These are phyloP conservation scores for Tilletia indica DNA, from an alignment of 1,284 basidiomycete species.

Conservation along the genomic window DNA sequence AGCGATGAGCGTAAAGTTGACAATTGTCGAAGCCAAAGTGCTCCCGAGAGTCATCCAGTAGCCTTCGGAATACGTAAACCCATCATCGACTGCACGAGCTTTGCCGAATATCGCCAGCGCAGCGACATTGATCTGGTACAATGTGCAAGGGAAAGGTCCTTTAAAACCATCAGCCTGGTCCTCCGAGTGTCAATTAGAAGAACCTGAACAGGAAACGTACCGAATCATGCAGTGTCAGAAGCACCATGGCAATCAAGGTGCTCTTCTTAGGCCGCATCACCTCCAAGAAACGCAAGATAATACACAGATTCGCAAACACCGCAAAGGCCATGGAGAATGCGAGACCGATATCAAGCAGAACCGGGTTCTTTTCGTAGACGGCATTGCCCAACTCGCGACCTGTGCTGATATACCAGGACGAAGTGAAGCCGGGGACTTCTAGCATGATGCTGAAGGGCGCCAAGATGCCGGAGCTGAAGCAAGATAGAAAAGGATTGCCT, in stretches of 20 bases:
- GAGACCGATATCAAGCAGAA: slow-evolving; percentile 66
- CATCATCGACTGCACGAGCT: slow-evolving; percentile 64
- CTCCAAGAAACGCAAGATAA: slow-evolving; percentile 71
- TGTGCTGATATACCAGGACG: slow-evolving; percentile 42
- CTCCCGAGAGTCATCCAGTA: slow-evolving; percentile 80
- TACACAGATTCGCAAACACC: slow-evolving; percentile 68
- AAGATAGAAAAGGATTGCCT: not conserved
- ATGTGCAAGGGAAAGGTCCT: slow-evolving; percentile 57
- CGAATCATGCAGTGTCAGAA: slow-evolving; percentile 58
- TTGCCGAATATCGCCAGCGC: slow-evolving; percentile 68
- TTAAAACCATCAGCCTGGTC: not conserved
- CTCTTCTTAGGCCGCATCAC: slow-evolving; percentile 54
- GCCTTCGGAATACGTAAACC: slow-evolving; percentile 60
- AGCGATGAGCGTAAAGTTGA: slow-evolving; percentile 69
- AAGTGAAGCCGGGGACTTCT: slow-evolving; percentile 57
- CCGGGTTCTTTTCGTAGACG: slow-evolving; percentile 37
- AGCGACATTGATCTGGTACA: slow-evolving; percentile 65
- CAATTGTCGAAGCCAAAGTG: slow-evolving; percentile 68
- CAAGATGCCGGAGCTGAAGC: slow-evolving; percentile 64
- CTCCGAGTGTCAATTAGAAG: not conserved
- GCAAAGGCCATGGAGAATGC: slow-evolving; percentile 70
- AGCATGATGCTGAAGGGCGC: slow-evolving; percentile 76
- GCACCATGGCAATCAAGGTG: slow-evolving; percentile 66
- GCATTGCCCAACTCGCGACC: slow-evolving; percentile 21
- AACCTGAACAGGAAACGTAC: not conserved